Percentiles rank a stretch among this genome's conserved stretches.
phyloP scores from a whole-genome alignment of 1,284 basidiomycete species.

The Tilletia caries region DNA sequence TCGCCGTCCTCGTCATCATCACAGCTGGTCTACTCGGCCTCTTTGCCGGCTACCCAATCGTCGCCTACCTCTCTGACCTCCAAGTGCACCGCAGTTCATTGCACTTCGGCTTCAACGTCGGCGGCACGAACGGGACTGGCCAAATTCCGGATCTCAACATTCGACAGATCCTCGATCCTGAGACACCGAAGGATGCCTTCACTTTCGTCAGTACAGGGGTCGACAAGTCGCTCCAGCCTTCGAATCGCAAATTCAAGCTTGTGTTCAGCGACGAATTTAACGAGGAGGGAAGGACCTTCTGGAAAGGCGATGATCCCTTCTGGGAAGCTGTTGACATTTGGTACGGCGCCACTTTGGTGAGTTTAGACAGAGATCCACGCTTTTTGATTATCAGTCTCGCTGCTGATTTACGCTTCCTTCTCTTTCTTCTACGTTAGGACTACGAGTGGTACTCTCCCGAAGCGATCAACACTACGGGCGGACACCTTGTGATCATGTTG shows the following conservation, averaged over 20 bases:
- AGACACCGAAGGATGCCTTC: constrained; percentile 32
- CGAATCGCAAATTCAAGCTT: constrained; percentile 55
- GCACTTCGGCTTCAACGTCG: constrained; percentile 39
- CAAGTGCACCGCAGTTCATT: constrained; percentile 16
- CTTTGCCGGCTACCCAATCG: constrained; percentile 75
- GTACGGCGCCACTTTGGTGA: constrained; percentile 43
- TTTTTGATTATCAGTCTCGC: too few relatives aligned
- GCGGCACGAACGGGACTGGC: constrained; percentile 42
- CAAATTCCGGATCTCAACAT: constrained; percentile 26
- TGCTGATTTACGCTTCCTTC: too few relatives aligned
- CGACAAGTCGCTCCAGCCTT: constrained; percentile 29
- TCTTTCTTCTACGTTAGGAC: constrained; percentile 33
- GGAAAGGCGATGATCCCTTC: constrained; percentile 50
- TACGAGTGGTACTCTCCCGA: constrained; percentile 55
- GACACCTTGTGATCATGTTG: constrained; percentile 38
- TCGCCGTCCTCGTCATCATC: constrained; percentile 59
- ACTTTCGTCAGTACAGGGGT: constrained; percentile 29
- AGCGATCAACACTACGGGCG: constrained; percentile 45
- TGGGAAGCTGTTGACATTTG: constrained; percentile 53
- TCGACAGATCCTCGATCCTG: constrained; percentile 30
- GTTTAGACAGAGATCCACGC: neutral
- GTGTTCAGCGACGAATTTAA: constrained; percentile 74
- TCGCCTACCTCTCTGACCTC: constrained; percentile 50
- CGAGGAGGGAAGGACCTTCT: constrained; percentile 63
- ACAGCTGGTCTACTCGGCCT: constrained; percentile 60